Percentiles rank a stretch among this genome's conserved stretches.
Conservation (phyloP, 768 basidiomycete genomes). For the Nidularia pulvinata region DNA sequence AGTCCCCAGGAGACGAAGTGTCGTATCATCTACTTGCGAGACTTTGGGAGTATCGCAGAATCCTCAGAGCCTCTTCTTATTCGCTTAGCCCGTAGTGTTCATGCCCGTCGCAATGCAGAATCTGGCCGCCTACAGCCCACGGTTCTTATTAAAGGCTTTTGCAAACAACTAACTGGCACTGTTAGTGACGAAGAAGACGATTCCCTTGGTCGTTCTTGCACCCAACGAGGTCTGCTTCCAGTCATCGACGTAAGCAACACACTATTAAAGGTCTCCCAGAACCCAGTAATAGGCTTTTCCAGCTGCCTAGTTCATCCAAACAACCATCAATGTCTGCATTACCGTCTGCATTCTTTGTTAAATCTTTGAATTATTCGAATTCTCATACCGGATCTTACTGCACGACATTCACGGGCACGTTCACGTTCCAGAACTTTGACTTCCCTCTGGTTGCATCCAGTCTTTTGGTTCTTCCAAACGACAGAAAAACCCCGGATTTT, state of each 20-base stretch:
- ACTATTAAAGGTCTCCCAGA: not conserved
- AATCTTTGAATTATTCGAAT: not conserved
- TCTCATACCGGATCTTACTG: not conserved
- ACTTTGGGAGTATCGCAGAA: conserved; percentile 4
- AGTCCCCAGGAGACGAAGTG: not conserved
- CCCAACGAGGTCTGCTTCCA: not conserved
- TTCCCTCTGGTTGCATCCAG: not conserved
- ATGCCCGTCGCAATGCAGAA: not conserved
- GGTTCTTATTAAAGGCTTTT: not conserved
- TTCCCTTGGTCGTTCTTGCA: not conserved
- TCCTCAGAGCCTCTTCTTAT: conserved; percentile 2
- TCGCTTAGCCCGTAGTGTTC: conserved; percentile 2
- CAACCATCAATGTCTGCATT: not conserved
- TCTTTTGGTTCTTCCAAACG: not conserved
- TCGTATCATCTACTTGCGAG: conserved; percentile 6
- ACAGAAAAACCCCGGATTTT: not conserved
- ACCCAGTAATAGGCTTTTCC: not conserved
- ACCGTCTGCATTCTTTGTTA: not conserved
- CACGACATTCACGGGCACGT: not conserved
- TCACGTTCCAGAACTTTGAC: not conserved
- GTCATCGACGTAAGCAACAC: not conserved
- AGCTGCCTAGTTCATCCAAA: not conserved
- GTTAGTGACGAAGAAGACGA: not conserved
- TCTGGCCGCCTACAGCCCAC: not conserved
- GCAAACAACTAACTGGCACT: not conserved